A percentile compares a stretch with the other conserved stretches of the same genome.
phyloP scores from a whole-genome alignment of 805 yeast genomes.

The Kazachstania psychrophila region DNA sequence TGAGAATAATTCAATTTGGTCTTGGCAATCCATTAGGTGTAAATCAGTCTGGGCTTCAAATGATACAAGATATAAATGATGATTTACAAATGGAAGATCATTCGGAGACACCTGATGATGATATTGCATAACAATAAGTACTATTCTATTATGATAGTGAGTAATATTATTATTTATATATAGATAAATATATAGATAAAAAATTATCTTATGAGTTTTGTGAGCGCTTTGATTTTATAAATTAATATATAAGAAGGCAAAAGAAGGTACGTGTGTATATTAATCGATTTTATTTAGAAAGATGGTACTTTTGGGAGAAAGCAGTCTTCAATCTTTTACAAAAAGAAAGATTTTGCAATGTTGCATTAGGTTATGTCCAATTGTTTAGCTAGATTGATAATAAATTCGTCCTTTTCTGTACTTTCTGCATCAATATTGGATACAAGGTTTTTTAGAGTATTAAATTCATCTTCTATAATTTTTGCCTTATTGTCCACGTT shows the following conservation, averaged over 20 bases:
- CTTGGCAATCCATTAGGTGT: conserved; percentile 12
- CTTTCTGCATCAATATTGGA: no score
- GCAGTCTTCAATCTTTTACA: no score
- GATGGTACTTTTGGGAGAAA: no score
- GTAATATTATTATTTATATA: no score
- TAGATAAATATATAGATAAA: no score
- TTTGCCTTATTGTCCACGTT: conserved; percentile 46
- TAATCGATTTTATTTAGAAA: no score
- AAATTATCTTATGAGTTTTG: no score
- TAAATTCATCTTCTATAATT: conserved; percentile 27
- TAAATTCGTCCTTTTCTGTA: conserved; percentile 4
- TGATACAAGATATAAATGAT: conserved; percentile 1
- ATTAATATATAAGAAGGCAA: no score
- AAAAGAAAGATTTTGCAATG: no score
- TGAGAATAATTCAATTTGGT: conserved; percentile 22
- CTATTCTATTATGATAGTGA: no score
- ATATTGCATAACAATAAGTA: conserved; percentile 9
- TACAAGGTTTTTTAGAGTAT: conserved; percentile 7
- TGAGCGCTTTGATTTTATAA: no score
- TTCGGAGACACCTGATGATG: conserved; percentile 26
- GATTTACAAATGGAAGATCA: conserved; percentile 14
- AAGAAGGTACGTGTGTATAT: no score
- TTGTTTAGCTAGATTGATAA: conserved; percentile 12
- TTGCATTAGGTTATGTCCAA: conserved; percentile 5
- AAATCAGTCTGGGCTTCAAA: conserved; percentile 6